These are phyloP conservation scores for Aureobasidium sp. DNA, from an alignment of 2,329 filamentous ascomycete genomes.

Conservation along the genomic window DNA sequence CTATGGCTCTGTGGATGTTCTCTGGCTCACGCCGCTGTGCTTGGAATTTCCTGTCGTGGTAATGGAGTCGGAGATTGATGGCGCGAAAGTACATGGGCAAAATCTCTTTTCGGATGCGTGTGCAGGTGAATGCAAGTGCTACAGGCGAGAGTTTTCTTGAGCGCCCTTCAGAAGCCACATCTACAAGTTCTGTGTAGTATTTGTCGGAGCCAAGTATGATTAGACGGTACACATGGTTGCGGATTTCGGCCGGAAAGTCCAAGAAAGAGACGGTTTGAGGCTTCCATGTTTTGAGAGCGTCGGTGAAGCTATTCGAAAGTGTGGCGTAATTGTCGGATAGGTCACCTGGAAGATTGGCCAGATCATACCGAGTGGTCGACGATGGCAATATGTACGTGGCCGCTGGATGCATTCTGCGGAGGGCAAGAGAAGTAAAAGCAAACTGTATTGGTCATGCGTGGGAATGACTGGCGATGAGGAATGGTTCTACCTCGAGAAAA, in stretches of 20 bases:
- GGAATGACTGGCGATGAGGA: no score
- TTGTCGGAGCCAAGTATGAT: not conserved
- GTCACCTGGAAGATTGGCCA: no score
- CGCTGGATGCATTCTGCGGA: no score
- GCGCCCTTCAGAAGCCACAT: no score
- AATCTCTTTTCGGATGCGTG: not conserved
- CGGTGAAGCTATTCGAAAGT: not conserved
- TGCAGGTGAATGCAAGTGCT: not conserved
- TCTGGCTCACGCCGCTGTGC: no score
- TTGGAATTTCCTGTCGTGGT: not conserved
- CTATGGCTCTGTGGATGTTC: not conserved
- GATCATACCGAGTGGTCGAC: no score
- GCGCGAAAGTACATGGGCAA: not conserved
- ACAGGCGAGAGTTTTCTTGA: not conserved
- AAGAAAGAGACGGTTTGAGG: not conserved
- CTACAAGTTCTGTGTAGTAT: no score
- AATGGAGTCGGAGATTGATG: not conserved
- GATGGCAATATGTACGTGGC: no score
- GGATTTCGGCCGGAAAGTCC: not conserved
- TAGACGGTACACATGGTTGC: not conserved
- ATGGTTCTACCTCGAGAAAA: no score
- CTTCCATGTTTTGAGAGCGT: not conserved
- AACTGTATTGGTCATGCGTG: no score
- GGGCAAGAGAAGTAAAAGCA: no score
- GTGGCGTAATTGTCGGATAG: not conserved